These are phyloP conservation scores for Zostera marina DNA, from an alignment of 116 monocot genomes.

Conservation along the genomic window DNA sequence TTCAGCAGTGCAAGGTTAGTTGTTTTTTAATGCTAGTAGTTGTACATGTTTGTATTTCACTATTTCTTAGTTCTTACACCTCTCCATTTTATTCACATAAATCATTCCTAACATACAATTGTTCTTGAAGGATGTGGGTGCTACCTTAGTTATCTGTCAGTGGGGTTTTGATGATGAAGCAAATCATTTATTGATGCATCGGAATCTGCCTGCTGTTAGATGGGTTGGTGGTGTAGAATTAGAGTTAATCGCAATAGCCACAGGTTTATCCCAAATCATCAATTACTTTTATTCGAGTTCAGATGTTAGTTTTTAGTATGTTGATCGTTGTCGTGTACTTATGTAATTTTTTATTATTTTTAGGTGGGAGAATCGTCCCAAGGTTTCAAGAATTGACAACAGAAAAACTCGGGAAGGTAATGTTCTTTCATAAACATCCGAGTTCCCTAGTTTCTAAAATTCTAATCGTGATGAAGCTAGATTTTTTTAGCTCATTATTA, in stretches of 20 bases:
- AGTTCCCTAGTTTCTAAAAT: background rate
- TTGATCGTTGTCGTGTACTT: background rate
- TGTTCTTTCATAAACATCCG: background rate
- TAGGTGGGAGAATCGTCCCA: constrained; percentile 98
- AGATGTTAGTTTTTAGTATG: background rate
- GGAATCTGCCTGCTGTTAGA: constrained; percentile 94
- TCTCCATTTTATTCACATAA: background rate
- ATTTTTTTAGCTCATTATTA: background rate
- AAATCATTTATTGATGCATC: constrained; percentile 92
- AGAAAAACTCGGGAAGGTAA: constrained; percentile 93
- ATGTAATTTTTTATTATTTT: background rate
- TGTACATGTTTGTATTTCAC: background rate
- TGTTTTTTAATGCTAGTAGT: background rate
- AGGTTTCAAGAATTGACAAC: constrained; percentile 88
- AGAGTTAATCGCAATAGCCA: constrained; percentile 96
- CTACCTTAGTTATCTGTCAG: constrained; percentile 93
- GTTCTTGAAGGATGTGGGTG: constrained; percentile 70
- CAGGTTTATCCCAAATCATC: constrained; percentile 28
- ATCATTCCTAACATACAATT: background rate
- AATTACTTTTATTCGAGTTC: background rate
- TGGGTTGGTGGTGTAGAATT: constrained; percentile 99
- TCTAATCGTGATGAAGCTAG: background rate
- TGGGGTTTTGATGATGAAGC: constrained; percentile 99
- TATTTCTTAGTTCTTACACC: no score
- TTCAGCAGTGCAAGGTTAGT: constrained; percentile 81